Base-by-base conservation (phyloP, 768 basidiomycete genomes). In the Pisolithus orientalis region DNA sequence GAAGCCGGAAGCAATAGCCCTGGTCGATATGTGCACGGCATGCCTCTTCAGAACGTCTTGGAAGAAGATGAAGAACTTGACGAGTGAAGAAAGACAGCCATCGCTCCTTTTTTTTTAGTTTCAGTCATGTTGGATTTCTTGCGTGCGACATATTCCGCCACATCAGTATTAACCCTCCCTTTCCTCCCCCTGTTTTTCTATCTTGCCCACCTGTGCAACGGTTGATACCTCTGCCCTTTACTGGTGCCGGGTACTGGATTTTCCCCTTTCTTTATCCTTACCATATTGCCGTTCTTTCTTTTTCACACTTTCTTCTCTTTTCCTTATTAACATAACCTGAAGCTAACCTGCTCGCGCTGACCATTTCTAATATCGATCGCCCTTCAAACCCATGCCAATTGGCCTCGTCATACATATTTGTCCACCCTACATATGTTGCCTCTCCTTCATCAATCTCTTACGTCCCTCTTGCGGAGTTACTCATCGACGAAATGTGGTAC, bases 11-110 rank as follows among this genome's bases (percentile, higher is more conserved):
- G 80, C n/a, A 72, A 68, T 17, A 87, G 84, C 59, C 87, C 87
- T 10, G 79, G 66, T 32, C 80, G 88, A 40, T 93, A 93, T 62
- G 65, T 89, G 13, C 90, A 93, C 60, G 90, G 90, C 25, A 87
- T 87, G 7, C 90, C 90, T 28, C 74, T 93, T 61, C 87, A 91
- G 57, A 92, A 92, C 55, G 90, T 93, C 39, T 24, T 90, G 45
- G 90, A 91, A 65, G 89, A 90, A 60, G 84, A 87, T 53, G 87
- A 90, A 55, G 85, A 88, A 59, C 5, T 47, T 16, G 82, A 83
- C 2, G 24, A 53, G 11, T 56, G 39, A 53, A n/a, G 25, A 29
- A 39, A 52, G 25, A 43, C 17, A 17, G 21, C 17, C 11, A 6
- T 6, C n/a, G 44, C 27, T 31, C 25, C 7, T 24, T 27, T 45